Base-by-base conservation (phyloP, 805 yeast species). In the Ogataea saltuana region DNA sequence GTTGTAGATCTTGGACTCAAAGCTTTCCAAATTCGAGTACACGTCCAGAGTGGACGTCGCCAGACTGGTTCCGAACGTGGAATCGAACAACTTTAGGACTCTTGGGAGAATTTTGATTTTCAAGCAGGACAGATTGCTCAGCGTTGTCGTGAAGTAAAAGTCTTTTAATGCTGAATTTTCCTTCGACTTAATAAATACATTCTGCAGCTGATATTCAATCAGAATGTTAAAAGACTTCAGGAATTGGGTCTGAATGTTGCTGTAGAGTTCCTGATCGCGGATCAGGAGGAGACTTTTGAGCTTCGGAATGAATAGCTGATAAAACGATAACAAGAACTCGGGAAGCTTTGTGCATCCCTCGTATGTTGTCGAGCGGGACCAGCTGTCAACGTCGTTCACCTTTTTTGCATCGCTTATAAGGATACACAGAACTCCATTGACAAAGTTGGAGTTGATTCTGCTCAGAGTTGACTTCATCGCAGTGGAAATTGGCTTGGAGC, bases 1-100 rank as follows among this genome's bases (percentile, higher is more conserved):
- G 11, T 73, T 75, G 51, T 81, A 80, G 4, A 84, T 66, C 1
- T 75, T 73, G 10, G 67, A 59, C 48, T 81, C 85, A 59, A 77
- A 67, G 41, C 71, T 70, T 15, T 69, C 72, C 41, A 81, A 53
- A 3, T 72, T 61, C 6, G 65, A 59, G 44, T 69, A 73, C 1
- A 81, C 58, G n/a, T 73, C 71, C 20, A 75, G 51, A 12, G 72
- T 65, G 19, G 70, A 67, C 6, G 69, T 66, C 6, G 70, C 62
- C 20, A 77, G 51, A 8, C 70, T 66, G 15, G 76, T 66, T 30
- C 72, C 74, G 48, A 82, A 80, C 2, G 67, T 65, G 6, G 64
- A 55, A 49, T 81, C 83, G 55, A 78, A 81, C 40, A 64, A 63
- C 36, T 69, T 70, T 11, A 80, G 56, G 15, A 80, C 60, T 17